Evolutionary conservation across 805 yeast species (phyloP), one percentile per base, ranked within the genome.

Genomic region (Candida sanyiensis): DNA sequence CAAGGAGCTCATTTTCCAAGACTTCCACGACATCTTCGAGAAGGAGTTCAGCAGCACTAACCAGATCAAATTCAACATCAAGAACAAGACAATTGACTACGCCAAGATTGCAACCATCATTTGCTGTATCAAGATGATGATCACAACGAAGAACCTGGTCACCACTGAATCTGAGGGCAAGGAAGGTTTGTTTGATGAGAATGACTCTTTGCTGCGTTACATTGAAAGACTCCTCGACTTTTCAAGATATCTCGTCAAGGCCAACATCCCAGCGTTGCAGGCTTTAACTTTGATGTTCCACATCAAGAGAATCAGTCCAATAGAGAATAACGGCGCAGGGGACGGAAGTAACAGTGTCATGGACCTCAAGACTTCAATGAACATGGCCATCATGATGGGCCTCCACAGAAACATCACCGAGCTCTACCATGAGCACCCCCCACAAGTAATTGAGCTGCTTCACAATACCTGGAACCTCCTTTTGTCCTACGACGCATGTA

Each of bases 341-440:
- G 50, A 48, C 27, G 45, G 42, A 11, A 37, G 45, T 9, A 43
- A 47, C 19, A 45, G 47, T 11, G 18, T 42, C 0, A 18, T 51
- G 37, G 7, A 43, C 1, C 38, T 49, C 23, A 50, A 36, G 22
- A 20, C 38, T 1, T 55, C 57, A 6, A 33, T 54, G 13, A 42
- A 28, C 24, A 53, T 54, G 55, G 57, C 56, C 2, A 27, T 52
- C 4, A 15, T 43, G 1, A 41, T 55, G 47, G 59, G 59, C 2
- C 28, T 55, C 11, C 46, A 55, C 23, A 39, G 47, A 21, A 43
- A 54, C 19, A 44, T 55, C 21, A 53, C 49, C 23, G 28, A 11
- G 1, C 17, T 54, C 6, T 53, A 48, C 31, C 1, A 29, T 1
- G 31, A 26, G 17, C 48, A 48, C 26, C 16, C 40, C 9, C 19